Percentiles rank a stretch among this genome's conserved stretches.
phyloP scores from a whole-genome alignment of 768 basidiomycete genomes.

The Leccinum obscurum region DNA sequence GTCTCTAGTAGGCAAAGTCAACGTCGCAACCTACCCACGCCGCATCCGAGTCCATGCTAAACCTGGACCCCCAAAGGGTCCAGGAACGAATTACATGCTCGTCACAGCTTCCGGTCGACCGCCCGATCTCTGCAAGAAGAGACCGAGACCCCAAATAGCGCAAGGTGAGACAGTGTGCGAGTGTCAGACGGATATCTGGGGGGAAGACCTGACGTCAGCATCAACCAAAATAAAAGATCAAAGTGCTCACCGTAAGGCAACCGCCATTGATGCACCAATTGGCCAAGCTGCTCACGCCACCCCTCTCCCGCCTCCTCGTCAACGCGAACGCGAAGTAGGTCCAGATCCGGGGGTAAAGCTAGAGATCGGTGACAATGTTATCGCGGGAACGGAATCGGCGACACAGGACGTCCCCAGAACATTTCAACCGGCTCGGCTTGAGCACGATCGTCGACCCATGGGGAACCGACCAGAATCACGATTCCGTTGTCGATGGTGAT shows the following conservation, averaged over 20 bases:
- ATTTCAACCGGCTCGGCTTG: conserved; percentile 28
- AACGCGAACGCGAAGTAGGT: not conserved
- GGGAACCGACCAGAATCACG: not conserved
- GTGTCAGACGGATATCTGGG: not conserved
- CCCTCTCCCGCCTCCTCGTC: conserved; percentile 23
- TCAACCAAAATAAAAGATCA: not conserved
- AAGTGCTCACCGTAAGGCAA: conserved; percentile 60
- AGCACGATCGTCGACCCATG: conserved; percentile 7
- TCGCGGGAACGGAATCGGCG: too few species aligned
- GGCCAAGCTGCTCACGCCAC: conserved; percentile 43
- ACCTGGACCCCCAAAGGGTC: too few species aligned
- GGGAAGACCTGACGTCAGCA: not conserved
- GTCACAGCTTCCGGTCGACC: not conserved
- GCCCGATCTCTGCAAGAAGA: conserved; percentile 11
- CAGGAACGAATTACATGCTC: too few species aligned
- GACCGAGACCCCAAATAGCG: not conserved
- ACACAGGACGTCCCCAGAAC: conserved; percentile 19
- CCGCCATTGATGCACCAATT: conserved; percentile 44
- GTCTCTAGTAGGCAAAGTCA: too few species aligned
- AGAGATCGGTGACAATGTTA: not conserved
- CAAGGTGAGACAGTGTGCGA: not conserved
- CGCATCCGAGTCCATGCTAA: too few species aligned
- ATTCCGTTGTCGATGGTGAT: not conserved
- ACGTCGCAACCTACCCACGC: too few species aligned
- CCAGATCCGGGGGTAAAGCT: not conserved